phyloP scores from a whole-genome alignment of 2,329 filamentous ascomycete genomes.

The Fusarium pininemorale region DNA sequence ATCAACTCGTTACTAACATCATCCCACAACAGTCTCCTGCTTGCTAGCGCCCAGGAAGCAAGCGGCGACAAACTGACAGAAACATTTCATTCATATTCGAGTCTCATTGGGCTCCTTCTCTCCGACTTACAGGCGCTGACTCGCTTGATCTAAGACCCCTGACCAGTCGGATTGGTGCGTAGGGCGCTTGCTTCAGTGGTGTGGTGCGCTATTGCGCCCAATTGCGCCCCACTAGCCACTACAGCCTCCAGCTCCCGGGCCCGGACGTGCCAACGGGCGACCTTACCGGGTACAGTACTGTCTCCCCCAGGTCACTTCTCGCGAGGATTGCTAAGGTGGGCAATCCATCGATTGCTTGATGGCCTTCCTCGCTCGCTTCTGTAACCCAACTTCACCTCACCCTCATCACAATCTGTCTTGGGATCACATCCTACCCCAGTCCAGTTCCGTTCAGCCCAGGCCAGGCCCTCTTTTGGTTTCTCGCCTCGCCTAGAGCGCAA shows the following conservation, averaged over 20 bases:
- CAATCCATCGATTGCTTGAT: neutral
- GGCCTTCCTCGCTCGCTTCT: constrained; percentile 28
- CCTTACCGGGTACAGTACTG: constrained; percentile 27
- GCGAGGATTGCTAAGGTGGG: constrained; percentile 12
- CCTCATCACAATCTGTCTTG: constrained; percentile 26
- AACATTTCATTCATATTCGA: neutral
- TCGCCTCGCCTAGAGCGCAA: constrained; percentile 39
- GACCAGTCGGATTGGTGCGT: constrained; percentile 48
- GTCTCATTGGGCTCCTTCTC: constrained; percentile 27
- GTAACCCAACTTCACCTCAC: constrained; percentile 24
- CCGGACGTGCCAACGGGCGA: constrained; percentile 28
- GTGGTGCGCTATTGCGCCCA: constrained; percentile 40
- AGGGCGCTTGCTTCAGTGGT: constrained; percentile 50
- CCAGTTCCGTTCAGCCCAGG: constrained; percentile 23
- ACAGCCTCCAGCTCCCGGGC: constrained; percentile 14
- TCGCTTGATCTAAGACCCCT: constrained; percentile 37
- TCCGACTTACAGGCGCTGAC: constrained; percentile 44
- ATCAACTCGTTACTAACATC: constrained; percentile 5
- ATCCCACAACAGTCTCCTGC: constrained; percentile 2
- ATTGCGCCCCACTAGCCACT: constrained; percentile 30
- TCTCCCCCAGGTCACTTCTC: constrained; percentile 21
- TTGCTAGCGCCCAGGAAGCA: constrained; percentile 28
- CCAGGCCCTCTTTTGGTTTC: constrained; percentile 32
- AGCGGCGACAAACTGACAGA: constrained; percentile 10
- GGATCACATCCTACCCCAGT: constrained; percentile 36